Evolutionary conservation across 2,329 filamentous ascomycete species (phyloP), one percentile per base, ranked within the genome.

Genomic region (Atkinsonella hypoxylon): DNA sequence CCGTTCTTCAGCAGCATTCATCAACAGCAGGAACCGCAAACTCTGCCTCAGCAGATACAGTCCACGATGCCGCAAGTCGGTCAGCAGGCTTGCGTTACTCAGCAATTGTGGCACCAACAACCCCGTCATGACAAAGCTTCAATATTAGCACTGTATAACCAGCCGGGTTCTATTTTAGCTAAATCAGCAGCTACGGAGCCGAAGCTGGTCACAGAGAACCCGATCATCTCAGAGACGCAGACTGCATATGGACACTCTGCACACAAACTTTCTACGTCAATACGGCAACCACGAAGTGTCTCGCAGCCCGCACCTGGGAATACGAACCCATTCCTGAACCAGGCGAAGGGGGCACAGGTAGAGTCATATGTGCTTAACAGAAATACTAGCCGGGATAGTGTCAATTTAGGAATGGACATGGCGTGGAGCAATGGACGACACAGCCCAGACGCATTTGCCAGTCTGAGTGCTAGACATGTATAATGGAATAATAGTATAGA

Each of bases 391-490:
- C 77, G 85, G 46, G 86, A 89, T 61, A 89, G 85, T 64, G 79
- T 87, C 63, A 79, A 73, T 50, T 74, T 81, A 56, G 77, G 85
- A 40, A 73, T 80, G 64, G 79, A 79, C 51, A 77, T 82, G 71
- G 75, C 78, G 44, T 82, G 78, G 78, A 74, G 73, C 59, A 83
- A 82, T 58, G 86, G 86, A 10, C 72, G 86, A 41, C 85, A 89
- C 61, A 89, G 85, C 58, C 86, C 86, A 3, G 86, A 90, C 65
- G 86, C 86, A 13, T 90, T 89, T 73, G 81, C 85, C 2, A 86
- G 83, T 47, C 70, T 90, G 55, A 88, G 84, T 59, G 80, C 84
- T 48, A 71, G 77, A 56, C 75, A 77, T 59, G 67, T 63, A 61
- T 74, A 58, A 68, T 61, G 51, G 34, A 17, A 17, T 18, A 32